Evolutionary conservation across 2,329 filamentous ascomycete genomes (phyloP).

Genomic region (Salinomyces thailandicus): DNA sequence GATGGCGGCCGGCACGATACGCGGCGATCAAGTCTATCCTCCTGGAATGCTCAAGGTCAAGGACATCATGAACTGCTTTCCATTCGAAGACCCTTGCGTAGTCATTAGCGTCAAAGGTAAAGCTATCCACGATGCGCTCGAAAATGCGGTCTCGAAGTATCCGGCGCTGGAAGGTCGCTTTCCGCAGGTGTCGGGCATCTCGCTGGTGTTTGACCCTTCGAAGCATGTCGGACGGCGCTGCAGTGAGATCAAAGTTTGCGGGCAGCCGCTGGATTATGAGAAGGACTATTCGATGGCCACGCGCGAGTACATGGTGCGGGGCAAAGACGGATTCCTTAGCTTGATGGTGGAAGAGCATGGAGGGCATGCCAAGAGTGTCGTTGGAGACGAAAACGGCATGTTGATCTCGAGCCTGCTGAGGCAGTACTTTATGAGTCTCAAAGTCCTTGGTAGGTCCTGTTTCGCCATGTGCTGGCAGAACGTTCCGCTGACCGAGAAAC

Average conservation of each 20-base stretch:
- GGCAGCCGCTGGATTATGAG: conserved; percentile 50
- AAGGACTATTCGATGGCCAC: conserved; percentile 65
- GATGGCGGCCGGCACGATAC: conserved; percentile 77
- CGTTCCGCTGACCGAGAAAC: not conserved
- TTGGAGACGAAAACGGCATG: conserved; percentile 78
- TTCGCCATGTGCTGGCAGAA: not conserved
- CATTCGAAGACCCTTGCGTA: conserved; percentile 83
- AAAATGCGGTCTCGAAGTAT: conserved; percentile 71
- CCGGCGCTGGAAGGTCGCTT: conserved; percentile 77
- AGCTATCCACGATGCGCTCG: conserved; percentile 66
- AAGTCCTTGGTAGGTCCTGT: conserved; percentile 54
- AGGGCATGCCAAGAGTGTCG: conserved; percentile 63
- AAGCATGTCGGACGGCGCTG: conserved; percentile 53
- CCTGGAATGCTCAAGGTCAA: conserved; percentile 67
- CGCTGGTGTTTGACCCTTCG: conserved; percentile 59
- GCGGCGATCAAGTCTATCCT: conserved; percentile 80
- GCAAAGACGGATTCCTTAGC: conserved; percentile 64
- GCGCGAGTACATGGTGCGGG: conserved; percentile 77
- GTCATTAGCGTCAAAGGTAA: conserved; percentile 61
- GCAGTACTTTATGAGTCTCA: conserved; percentile 83
- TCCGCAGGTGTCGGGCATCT: conserved; percentile 76
- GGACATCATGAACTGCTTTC: conserved; percentile 46
- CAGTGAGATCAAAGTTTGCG: conserved; percentile 50
- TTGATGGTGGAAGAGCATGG: conserved; percentile 68
- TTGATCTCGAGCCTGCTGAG: conserved; percentile 77